A percentile compares a stretch with the other conserved stretches of the same genome.
phyloP scores from a whole-genome alignment of 139 green algal genomes.

The Gonium pectorale region DNA sequence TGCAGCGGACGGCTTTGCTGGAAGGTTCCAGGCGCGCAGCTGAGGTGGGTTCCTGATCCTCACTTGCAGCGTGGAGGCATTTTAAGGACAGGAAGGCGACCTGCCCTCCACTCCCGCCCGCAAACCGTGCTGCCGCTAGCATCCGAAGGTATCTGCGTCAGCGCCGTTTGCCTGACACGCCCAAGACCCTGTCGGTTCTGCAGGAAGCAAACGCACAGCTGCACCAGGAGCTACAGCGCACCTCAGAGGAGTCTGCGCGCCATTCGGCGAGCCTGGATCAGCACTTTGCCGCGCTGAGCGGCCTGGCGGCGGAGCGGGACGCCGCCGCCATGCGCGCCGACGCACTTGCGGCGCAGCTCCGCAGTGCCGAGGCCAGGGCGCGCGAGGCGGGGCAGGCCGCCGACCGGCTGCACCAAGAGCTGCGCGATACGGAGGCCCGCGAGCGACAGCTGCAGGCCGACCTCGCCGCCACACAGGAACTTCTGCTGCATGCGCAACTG shows the following conservation, averaged over 20 bases:
- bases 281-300: background rate
- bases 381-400: background rate
- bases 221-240: slow-evolving; percentile 14
- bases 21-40: background rate
- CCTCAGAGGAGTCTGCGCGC: background rate
- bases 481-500: slow-evolving; percentile 1
- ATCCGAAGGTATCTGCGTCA: too few relatives aligned
- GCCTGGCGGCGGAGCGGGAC: slow-evolving; percentile 32
- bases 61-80: too few relatives aligned
- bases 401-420: background rate
- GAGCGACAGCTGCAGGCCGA: slow-evolving; percentile 2
- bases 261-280: background rate
- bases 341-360: background rate
- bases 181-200: too few relatives aligned
- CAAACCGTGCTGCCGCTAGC: too few relatives aligned
- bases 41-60: too few relatives aligned
- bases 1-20: background rate
- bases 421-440: background rate
- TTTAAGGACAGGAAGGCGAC: too few relatives aligned
- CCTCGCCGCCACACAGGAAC: slow-evolving; percentile 9
- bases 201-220: background rate
- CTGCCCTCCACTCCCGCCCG: too few relatives aligned
- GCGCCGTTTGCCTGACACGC: too few relatives aligned
- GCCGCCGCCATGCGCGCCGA: background rate
- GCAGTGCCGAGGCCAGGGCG: background rate